Evolutionary conservation across 2,329 filamentous ascomycete species (phyloP).

Genomic region (Aspergillus aculeatinus): DNA sequence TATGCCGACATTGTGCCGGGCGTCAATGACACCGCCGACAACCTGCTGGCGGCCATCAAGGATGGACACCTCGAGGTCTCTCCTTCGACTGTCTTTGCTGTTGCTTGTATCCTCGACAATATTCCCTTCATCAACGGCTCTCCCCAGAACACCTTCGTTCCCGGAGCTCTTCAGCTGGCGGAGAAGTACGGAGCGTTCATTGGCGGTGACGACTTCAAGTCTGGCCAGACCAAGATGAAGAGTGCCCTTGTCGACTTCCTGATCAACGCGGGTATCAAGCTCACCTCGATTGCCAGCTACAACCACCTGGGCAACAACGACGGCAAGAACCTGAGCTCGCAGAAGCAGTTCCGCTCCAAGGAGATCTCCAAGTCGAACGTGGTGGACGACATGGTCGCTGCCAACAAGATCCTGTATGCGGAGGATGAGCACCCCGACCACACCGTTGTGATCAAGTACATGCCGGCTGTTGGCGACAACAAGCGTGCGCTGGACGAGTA

Average conservation of each 20-base stretch:
- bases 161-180: slow-evolving; percentile 84
- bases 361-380: slow-evolving; percentile 99
- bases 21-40: slow-evolving; percentile 95
- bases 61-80: slow-evolving; percentile 85
- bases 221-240: slow-evolving; percentile 99
- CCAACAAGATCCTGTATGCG: slow-evolving; percentile 87
- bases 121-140: slow-evolving; percentile 98
- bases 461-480: slow-evolving; percentile 98
- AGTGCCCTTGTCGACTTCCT: slow-evolving; percentile 97
- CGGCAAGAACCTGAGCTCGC: slow-evolving; percentile 96
- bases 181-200: slow-evolving; percentile 87
- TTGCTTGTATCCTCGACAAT: slow-evolving; percentile 86
- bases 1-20: slow-evolving; percentile 84
- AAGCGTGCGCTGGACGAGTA: slow-evolving; percentile 99
- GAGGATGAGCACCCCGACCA: slow-evolving; percentile 94
- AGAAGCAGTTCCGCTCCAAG: slow-evolving; percentile 98
- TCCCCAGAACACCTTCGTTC: slow-evolving; percentile 98
- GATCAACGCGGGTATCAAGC: slow-evolving; percentile 97
- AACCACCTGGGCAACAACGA: slow-evolving; percentile 99
- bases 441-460: slow-evolving; percentile 99
- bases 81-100: slow-evolving; percentile 92
- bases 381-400: slow-evolving; percentile 98
- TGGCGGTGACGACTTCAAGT: slow-evolving; percentile 99
- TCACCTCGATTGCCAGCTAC: slow-evolving; percentile 97
- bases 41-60: slow-evolving; percentile 85